A percentile compares a stretch with the other conserved stretches of the same genome.
Conservation (phyloP, 352 stramenopile species). For the Pythium dissotocum region DNA sequence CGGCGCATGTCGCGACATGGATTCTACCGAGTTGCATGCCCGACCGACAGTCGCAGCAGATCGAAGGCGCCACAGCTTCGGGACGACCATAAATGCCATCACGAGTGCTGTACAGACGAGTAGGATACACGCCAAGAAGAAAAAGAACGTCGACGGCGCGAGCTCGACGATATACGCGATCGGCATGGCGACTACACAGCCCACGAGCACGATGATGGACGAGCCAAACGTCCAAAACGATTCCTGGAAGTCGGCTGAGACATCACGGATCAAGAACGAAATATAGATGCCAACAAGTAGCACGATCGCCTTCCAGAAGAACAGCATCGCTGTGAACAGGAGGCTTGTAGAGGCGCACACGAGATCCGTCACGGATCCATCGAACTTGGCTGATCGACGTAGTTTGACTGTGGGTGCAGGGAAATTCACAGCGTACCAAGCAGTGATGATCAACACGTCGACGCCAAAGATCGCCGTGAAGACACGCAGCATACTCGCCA, state of each 20-base stretch:
- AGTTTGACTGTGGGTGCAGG: conserved; percentile 35
- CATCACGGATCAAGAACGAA: conserved; percentile 57
- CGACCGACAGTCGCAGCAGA: neutral
- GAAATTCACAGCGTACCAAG: conserved; percentile 31
- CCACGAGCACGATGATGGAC: conserved; percentile 43
- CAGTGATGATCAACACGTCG: conserved; percentile 30
- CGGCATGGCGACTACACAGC: conserved; percentile 31
- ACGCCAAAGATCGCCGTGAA: conserved; percentile 20
- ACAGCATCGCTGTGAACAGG: conserved; percentile 28
- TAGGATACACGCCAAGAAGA: conserved; percentile 29
- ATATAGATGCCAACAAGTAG: neutral
- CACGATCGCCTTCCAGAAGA: conserved; percentile 43
- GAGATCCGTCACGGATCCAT: neutral
- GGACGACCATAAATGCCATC: conserved; percentile 35
- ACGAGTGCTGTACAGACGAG: conserved; percentile 31
- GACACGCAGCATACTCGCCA: conserved; percentile 23
- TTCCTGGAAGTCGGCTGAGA: conserved; percentile 70
- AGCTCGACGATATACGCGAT: conserved; percentile 40
- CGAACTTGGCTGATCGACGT: neutral
- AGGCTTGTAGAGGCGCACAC: conserved; percentile 31
- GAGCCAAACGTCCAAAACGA: conserved; percentile 65
- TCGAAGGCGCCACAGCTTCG: conserved; percentile 27
- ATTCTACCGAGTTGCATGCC: neutral
- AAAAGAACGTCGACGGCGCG: conserved; percentile 25
- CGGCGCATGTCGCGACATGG: neutral